Evolutionary conservation across 208 protist species (phyloP).

Genomic region (Acanthamoeba quina): DNA sequence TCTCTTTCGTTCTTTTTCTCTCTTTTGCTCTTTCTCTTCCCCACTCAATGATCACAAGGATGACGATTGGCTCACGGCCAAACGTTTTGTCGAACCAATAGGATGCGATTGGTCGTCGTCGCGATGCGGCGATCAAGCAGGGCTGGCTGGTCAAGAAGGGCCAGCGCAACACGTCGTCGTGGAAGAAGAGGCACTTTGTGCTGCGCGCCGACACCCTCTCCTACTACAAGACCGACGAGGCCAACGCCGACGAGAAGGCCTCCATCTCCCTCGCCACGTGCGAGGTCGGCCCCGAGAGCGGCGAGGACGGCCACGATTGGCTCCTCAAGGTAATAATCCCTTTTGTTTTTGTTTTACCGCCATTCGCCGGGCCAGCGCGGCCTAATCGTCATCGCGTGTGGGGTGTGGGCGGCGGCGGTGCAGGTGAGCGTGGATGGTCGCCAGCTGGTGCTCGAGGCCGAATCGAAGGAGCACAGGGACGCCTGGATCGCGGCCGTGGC

Average conservation of each 20-base stretch:
- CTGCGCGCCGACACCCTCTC: conserved; percentile 35
- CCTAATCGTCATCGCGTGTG: background rate
- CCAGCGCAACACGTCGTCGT: conserved; percentile 23
- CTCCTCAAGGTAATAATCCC: background rate
- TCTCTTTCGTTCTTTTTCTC: background rate
- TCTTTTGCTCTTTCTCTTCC: no score
- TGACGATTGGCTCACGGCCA: background rate
- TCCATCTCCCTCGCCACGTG: conserved; percentile 47
- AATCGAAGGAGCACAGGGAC: conserved; percentile 25
- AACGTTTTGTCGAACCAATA: background rate
- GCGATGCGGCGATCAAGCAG: conserved; percentile 13
- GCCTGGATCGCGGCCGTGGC: background rate
- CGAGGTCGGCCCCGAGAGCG: background rate
- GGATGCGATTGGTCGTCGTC: conserved; percentile 1
- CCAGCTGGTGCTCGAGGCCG: conserved; percentile 33
- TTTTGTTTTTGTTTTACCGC: no score
- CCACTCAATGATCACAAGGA: no score
- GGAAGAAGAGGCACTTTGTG: conserved; percentile 23
- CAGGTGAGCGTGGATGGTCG: conserved; percentile 19
- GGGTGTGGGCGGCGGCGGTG: background rate
- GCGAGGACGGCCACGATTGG: conserved; percentile 23
- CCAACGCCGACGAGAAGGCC: conserved; percentile 40
- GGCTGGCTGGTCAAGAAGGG: conserved; percentile 47
- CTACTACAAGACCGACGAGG: conserved; percentile 51
- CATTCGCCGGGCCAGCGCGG: background rate